Evolutionary conservation across 192 early-diverging fungal genomes (phyloP).

Genomic region (Linnemannia schmuckeri): DNA sequence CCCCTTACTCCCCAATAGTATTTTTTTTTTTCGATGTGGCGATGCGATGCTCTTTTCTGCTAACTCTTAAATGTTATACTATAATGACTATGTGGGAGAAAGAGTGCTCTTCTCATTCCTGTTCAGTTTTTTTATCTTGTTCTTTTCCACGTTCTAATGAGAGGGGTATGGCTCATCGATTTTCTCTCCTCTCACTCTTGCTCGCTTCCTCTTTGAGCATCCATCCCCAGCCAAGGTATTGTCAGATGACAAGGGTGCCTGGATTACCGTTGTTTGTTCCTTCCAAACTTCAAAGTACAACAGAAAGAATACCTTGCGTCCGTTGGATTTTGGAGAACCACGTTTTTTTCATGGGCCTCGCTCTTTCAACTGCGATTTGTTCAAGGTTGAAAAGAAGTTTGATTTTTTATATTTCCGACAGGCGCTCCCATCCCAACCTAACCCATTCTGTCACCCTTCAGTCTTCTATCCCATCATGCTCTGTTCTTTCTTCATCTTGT

Average conservation of each 20-base stretch:
- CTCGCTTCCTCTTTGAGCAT: background rate
- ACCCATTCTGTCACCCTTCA: background rate
- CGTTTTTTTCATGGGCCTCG: constrained; percentile 21
- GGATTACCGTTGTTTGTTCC: background rate
- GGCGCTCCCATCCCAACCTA: background rate
- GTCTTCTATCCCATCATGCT: background rate
- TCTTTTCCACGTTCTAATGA: background rate
- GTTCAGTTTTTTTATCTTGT: no score
- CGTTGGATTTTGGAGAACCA: constrained; percentile 7
- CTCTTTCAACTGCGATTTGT: background rate
- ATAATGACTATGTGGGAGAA: no score
- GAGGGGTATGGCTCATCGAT: background rate
- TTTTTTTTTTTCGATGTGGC: no score
- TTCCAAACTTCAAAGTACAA: background rate
- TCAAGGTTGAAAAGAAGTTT: background rate
- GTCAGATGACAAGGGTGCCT: background rate
- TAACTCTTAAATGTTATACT: no score
- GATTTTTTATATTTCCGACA: background rate
- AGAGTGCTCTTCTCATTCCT: no score
- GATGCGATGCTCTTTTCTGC: no score
- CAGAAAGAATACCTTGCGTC: background rate
- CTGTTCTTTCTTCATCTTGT: background rate
- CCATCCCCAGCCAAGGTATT: background rate
- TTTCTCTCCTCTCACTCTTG: background rate
- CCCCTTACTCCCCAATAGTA: no score